Evolutionary conservation across 176 grass and related monocot species (phyloP).

Genomic region (Cenchrus fungigraminus): DNA sequence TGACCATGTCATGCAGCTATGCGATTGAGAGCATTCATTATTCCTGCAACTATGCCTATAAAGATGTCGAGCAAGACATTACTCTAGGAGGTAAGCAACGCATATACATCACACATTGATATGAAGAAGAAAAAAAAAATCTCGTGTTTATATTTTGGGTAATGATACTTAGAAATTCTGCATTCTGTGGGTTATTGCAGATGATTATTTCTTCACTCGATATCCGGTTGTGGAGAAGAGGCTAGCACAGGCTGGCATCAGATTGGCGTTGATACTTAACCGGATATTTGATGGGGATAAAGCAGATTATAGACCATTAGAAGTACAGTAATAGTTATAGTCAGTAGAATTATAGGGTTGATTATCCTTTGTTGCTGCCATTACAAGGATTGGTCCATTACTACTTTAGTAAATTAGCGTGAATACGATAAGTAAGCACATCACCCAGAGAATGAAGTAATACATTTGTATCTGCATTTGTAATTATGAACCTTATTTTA

Average conservation of each 20-base stretch:
- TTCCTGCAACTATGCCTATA: constrained; percentile 85
- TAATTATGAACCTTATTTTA: constrained; percentile 14
- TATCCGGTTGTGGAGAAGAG: constrained; percentile 86
- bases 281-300: constrained; percentile 68
- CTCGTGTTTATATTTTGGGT: neutral
- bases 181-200: constrained; percentile 46
- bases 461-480: neutral
- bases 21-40: constrained; percentile 80
- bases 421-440: neutral
- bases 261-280: constrained; percentile 81
- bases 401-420: neutral
- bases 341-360: neutral
- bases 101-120: neutral
- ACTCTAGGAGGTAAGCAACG: constrained; percentile 65
- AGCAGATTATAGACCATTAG: constrained; percentile 34
- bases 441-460: neutral
- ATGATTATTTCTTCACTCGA: constrained; percentile 91
- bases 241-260: constrained; percentile 80
- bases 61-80: constrained; percentile 76
- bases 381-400: neutral
- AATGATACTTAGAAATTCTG: neutral
- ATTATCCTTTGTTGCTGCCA: neutral
- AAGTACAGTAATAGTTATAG: constrained; percentile 42
- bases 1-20: constrained; percentile 52
- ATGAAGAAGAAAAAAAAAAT: neutral